Percentiles rank a stretch among this genome's conserved stretches.
Conservation (phyloP, 495 filamentous ascomycete species). For the Lichina pygmaea region DNA sequence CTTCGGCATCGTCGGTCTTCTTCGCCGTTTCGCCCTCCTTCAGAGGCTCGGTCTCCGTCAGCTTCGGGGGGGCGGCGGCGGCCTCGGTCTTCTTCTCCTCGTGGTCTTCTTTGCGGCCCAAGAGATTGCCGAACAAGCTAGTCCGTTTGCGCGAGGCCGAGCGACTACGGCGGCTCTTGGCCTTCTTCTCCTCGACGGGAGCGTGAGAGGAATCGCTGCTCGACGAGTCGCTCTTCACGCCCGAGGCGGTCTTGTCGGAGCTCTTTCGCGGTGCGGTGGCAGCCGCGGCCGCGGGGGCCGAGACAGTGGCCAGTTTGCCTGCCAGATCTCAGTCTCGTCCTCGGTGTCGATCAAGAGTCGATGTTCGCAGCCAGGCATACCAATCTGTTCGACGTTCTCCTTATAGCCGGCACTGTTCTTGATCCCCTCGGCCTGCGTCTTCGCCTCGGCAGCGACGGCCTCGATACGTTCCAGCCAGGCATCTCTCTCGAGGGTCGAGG, state of each 20-base stretch:
- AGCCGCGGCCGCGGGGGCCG: not conserved
- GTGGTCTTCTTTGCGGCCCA: slow-evolving; percentile 27
- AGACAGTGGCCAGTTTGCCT: too few relatives aligned
- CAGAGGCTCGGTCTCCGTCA: slow-evolving; percentile 4
- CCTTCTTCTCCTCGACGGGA: not conserved
- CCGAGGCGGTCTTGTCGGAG: slow-evolving; percentile 1
- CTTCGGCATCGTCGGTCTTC: slow-evolving; percentile 9
- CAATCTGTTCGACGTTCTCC: slow-evolving; percentile 1
- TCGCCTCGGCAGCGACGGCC: slow-evolving; percentile 50
- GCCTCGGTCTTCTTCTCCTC: slow-evolving; percentile 15
- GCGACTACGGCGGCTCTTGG: slow-evolving; percentile 17
- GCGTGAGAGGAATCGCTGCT: not conserved
- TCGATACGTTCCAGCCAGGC: slow-evolving; percentile 65
- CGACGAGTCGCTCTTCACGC: not conserved
- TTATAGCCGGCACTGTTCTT: slow-evolving; percentile 50
- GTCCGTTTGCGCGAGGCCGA: slow-evolving; percentile 3
- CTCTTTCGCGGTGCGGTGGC: slow-evolving; percentile 1
- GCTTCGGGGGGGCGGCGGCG: not conserved
- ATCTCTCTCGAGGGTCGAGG: slow-evolving; percentile 49
- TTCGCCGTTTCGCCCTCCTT: slow-evolving; percentile 11
- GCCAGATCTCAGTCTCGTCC: too few relatives aligned
- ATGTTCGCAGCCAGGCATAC: not conserved
- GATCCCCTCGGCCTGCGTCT: slow-evolving; percentile 40
- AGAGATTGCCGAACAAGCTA: slow-evolving; percentile 2
- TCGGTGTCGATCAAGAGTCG: not conserved